Evolutionary conservation across 805 yeast genomes (phyloP).

Genomic region (Metschnikowia koreensis): DNA sequence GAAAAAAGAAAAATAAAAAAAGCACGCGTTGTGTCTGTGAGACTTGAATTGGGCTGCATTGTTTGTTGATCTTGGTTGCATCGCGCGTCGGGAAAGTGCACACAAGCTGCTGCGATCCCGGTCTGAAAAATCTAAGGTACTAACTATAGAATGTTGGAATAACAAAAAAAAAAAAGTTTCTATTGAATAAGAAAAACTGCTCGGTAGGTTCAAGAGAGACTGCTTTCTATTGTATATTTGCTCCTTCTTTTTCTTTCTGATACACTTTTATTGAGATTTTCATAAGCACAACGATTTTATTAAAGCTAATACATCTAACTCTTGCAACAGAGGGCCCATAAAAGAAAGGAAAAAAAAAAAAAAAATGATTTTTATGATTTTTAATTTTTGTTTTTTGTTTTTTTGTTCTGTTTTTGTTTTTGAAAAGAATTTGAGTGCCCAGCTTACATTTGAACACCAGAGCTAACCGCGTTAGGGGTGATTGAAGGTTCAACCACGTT

Average conservation of each 20-base stretch:
- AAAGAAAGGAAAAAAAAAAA: not conserved
- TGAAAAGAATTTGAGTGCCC: not conserved
- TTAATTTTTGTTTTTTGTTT: too few relatives aligned
- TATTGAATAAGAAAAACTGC: not conserved
- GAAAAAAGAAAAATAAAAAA: not conserved
- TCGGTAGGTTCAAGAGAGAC: not conserved
- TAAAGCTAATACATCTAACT: too few relatives aligned
- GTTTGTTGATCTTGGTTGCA: conserved; percentile 6
- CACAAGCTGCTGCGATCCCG: not conserved
- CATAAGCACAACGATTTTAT: not conserved
- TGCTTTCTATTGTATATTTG: not conserved
- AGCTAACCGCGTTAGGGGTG: conserved; percentile 64
- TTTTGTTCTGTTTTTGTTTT: too few relatives aligned
- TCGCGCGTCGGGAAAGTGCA: conserved; percentile 10
- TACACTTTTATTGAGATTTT: too few relatives aligned
- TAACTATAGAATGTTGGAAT: not conserved
- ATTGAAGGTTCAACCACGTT: conserved; percentile 66
- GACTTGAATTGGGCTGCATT: not conserved
- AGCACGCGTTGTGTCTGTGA: conserved; percentile 1
- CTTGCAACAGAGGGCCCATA: too few relatives aligned
- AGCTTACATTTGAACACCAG: conserved; percentile 47
- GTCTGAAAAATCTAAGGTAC: not conserved
- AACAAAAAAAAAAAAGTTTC: not conserved
- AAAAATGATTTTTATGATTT: not conserved
- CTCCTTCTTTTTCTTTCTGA: not conserved